Evolutionary conservation across 768 basidiomycete species (phyloP).

Genomic region (Hericium alpestre): DNA sequence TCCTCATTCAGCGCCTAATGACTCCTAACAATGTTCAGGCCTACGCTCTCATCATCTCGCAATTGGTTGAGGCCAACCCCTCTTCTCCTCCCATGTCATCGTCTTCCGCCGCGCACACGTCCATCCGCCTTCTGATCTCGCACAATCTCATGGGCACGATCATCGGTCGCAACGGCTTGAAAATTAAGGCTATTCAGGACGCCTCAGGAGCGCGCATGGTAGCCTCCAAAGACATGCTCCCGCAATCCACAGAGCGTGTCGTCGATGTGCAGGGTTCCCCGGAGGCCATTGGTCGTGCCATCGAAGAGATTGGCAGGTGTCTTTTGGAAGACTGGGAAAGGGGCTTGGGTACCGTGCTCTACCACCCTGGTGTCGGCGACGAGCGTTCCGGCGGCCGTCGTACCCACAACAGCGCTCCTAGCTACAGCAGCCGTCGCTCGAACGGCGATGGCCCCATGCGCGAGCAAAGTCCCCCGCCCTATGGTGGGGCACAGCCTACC

Average conservation of each 20-base stretch:
- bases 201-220: slow-evolving; percentile 94
- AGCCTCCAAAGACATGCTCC: slow-evolving; percentile 97
- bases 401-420: slow-evolving; percentile 39
- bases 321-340: slow-evolving; percentile 96
- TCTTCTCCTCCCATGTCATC: slow-evolving; percentile 64
- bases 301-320: slow-evolving; percentile 93
- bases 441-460: slow-evolving; percentile 47
- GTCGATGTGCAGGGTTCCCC: slow-evolving; percentile 95
- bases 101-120: slow-evolving; percentile 55
- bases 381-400: slow-evolving; percentile 48
- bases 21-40: slow-evolving; percentile 39
- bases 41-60: slow-evolving; percentile 87
- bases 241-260: slow-evolving; percentile 97
- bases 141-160: slow-evolving; percentile 99
- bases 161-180: slow-evolving; percentile 90
- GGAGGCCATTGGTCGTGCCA: slow-evolving; percentile 85
- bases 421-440: slow-evolving; percentile 47
- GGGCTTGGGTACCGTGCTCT: slow-evolving; percentile 86
- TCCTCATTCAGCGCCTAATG: slow-evolving; percentile 4
- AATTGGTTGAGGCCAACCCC: slow-evolving; percentile 76
- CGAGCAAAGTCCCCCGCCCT: slow-evolving; percentile 40
- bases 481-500: slow-evolving; percentile 39
- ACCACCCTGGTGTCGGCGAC: slow-evolving; percentile 78
- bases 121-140: slow-evolving; percentile 93
- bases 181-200: slow-evolving; percentile 99